Base-by-base conservation (phyloP, 1,284 basidiomycete species). In the Trametes versicolor region DNA sequence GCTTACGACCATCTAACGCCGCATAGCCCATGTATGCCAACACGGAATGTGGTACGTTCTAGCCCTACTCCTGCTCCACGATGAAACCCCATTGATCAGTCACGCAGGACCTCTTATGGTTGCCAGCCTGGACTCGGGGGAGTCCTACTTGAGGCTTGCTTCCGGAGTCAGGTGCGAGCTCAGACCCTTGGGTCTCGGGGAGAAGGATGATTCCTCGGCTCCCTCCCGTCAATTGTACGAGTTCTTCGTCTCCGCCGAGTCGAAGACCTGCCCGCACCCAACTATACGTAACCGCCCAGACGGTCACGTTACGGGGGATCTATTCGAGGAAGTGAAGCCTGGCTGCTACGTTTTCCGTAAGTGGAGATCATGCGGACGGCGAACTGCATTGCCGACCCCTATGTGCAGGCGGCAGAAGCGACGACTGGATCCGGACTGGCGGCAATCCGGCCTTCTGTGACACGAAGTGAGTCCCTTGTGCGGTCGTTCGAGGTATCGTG, bases 371-470 rank as follows among this genome's bases (percentile, higher is more conserved):
- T 17, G 27, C 49, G 27, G 51, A 7, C 29, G 53, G 25, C 39
- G 12, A 39, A 10, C 41, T 39, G 9, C 41, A 29, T 34, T 23
- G 60, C 43, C 51, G n/a, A 62, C 47, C 23, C 39, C n/a, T 10
- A 19, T 27, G 13, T 45, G 21, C 27, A 69, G 74, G 72, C 21
- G 73, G 74, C 29, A 58, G 74, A 12, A 73, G 70, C 34, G 73
- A 74, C 50, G 74, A 75, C 56, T 76, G 73, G 74, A 74, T 76
- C 49, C 62, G 70, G 37, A 75, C 71, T 15, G 73, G 72, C 23
- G 64, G 65, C 7, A 64, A 65, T 19, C 62, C 63, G 2, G 60
- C 55, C 10, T 74, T 74, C 63, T 77, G 75, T 58, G 74, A 76
- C 58, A 74, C 72, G 3, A 73, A 72, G 73, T 75, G 52, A 56